Evolutionary conservation across 306 rosid genomes (phyloP).

Genomic region (Prunus padus): DNA sequence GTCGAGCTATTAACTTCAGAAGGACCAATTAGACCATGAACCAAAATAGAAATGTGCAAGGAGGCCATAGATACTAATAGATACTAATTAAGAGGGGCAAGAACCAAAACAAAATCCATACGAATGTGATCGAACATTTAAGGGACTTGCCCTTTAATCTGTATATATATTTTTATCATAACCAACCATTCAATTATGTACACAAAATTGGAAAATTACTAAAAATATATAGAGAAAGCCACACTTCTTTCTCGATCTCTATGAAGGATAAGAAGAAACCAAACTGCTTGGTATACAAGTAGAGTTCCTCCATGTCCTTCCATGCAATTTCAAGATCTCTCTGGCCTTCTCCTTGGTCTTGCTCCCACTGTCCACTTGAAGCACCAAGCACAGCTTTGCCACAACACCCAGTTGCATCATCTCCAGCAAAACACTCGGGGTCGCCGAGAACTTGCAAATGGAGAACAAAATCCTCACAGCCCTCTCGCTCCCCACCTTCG

Average conservation of each 20-base stretch:
- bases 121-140: neutral
- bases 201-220: constrained; percentile 13
- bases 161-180: neutral
- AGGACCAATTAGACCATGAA: too few relatives aligned
- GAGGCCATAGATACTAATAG: too few relatives aligned
- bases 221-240: neutral
- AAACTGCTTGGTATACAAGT: constrained; percentile 53
- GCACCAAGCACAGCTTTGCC: constrained; percentile 65
- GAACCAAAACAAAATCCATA: neutral
- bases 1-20: neutral
- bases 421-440: constrained; percentile 49
- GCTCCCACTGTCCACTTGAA: constrained; percentile 66
- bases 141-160: neutral
- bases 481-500: constrained; percentile 59
- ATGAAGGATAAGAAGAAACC: constrained; percentile 45
- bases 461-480: constrained; percentile 60
- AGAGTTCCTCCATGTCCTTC: constrained; percentile 57
- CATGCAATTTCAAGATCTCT: constrained; percentile 71
- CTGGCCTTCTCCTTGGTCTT: constrained; percentile 70
- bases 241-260: neutral
- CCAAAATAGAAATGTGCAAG: too few relatives aligned
- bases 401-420: constrained; percentile 75
- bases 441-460: constrained; percentile 50
- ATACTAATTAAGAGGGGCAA: neutral
- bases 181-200: constrained; percentile 7